Evolutionary conservation across 1,139 yeast genomes (phyloP).

Genomic region (Nakaseomyces glabratus): DNA sequence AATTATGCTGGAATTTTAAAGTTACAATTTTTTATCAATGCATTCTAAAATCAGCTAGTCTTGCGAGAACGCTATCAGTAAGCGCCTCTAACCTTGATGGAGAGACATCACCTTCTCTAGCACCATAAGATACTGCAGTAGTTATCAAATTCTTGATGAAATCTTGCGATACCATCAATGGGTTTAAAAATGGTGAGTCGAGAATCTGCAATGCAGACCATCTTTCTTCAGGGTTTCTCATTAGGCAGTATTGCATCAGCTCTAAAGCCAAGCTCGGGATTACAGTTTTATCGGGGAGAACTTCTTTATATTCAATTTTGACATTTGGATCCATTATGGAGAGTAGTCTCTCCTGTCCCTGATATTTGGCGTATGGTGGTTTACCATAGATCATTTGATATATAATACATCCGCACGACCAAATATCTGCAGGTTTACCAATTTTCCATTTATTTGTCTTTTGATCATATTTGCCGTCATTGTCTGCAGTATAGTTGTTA

Average conservation of each 20-base stretch:
- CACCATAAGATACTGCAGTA: slow-evolving; percentile 67
- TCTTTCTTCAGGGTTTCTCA: slow-evolving; percentile 62
- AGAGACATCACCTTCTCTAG: slow-evolving; percentile 35
- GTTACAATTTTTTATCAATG: too few species aligned
- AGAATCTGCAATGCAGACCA: slow-evolving; percentile 58
- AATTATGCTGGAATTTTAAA: too few species aligned
- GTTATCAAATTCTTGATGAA: slow-evolving; percentile 65
- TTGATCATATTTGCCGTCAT: slow-evolving; percentile 25
- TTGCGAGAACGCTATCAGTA: slow-evolving; percentile 46
- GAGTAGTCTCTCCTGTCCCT: slow-evolving; percentile 69
- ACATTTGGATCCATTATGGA: slow-evolving; percentile 85
- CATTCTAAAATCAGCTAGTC: slow-evolving; percentile 17
- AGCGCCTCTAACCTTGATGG: slow-evolving; percentile 38
- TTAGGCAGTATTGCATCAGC: slow-evolving; percentile 63
- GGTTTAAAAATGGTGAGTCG: slow-evolving; percentile 54
- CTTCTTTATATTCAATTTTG: slow-evolving; percentile 58
- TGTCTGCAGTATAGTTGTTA: slow-evolving; percentile 36
- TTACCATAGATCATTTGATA: slow-evolving; percentile 93
- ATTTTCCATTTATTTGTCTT: slow-evolving; percentile 67
- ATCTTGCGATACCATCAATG: slow-evolving; percentile 59
- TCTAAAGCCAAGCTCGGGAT: slow-evolving; percentile 68
- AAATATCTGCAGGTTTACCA: slow-evolving; percentile 91
- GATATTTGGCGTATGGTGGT: slow-evolving; percentile 80
- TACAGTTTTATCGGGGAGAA: slow-evolving; percentile 50
- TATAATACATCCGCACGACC: slow-evolving; percentile 96